Conservation (phyloP, 2,329 filamentous ascomycete species). For the Colletotrichum lentis region DNA sequence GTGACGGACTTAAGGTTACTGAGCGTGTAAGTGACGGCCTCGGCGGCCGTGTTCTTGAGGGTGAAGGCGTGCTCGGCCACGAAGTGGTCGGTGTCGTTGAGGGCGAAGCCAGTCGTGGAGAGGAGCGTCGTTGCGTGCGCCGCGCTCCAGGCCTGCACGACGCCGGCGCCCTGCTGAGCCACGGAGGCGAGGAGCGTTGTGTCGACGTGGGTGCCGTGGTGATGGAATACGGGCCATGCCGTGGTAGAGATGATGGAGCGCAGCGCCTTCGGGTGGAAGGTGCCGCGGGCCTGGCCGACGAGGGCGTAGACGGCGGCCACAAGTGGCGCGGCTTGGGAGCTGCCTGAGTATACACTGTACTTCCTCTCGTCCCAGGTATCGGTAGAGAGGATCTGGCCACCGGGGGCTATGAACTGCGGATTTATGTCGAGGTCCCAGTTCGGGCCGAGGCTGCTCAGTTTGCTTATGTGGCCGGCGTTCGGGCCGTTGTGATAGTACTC, state of each 20-base stretch:
- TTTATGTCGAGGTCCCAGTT: slow-evolving; percentile 57
- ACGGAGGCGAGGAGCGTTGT: slow-evolving; percentile 46
- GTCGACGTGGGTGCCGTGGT: slow-evolving; percentile 35
- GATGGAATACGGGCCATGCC: too few relatives aligned
- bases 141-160: slow-evolving; percentile 54
- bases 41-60: slow-evolving; percentile 51
- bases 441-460: slow-evolving; percentile 56
- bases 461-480: slow-evolving; percentile 49
- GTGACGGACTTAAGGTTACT: slow-evolving; percentile 49
- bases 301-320: slow-evolving; percentile 52
- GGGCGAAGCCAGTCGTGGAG: slow-evolving; percentile 49
- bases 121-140: slow-evolving; percentile 50
- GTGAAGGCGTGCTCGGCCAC: slow-evolving; percentile 47
- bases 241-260: slow-evolving; percentile 44
- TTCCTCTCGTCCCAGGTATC: slow-evolving; percentile 52
- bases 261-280: slow-evolving; percentile 41
- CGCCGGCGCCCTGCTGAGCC: slow-evolving; percentile 53
- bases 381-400: slow-evolving; percentile 61
- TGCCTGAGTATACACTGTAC: slow-evolving; percentile 62
- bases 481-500: slow-evolving; percentile 37
- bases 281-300: slow-evolving; percentile 45
- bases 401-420: slow-evolving; percentile 58
- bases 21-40: slow-evolving; percentile 50
- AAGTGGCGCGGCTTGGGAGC: slow-evolving; percentile 63
- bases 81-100: slow-evolving; percentile 57